phyloP scores from a whole-genome alignment of 768 basidiomycete genomes.

The Leccinum arenicola region DNA sequence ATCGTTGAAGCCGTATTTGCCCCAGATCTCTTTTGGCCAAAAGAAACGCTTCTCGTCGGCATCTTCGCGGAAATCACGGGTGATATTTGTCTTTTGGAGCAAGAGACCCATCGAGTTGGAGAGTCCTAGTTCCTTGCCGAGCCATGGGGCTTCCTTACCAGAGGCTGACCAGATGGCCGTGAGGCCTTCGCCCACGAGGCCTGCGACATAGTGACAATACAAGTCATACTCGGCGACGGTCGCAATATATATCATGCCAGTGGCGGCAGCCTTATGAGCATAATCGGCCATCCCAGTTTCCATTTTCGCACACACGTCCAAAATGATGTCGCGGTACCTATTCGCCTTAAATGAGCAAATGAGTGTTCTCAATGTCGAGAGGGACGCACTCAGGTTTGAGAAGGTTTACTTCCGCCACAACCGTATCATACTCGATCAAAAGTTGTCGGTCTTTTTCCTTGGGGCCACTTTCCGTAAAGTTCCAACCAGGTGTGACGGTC shows the following conservation, averaged over 20 bases:
- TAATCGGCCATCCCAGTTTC: constrained; percentile 94
- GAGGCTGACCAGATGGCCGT: constrained; percentile 86
- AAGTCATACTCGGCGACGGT: constrained; percentile 88
- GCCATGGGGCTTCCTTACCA: constrained; percentile 71
- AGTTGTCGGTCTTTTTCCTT: constrained; percentile 86
- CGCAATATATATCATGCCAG: constrained; percentile 66
- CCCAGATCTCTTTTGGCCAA: constrained; percentile 96
- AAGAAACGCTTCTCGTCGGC: constrained; percentile 80
- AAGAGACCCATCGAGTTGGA: constrained; percentile 94
- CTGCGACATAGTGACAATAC: constrained; percentile 98
- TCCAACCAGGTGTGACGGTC: constrained; percentile 83
- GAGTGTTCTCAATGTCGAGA: not conserved
- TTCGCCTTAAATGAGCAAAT: constrained; percentile 5
- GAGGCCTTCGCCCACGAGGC: constrained; percentile 94
- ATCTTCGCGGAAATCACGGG: constrained; percentile 93
- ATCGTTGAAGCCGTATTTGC: constrained; percentile 67
- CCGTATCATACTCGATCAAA: constrained; percentile 75
- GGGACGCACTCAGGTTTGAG: constrained; percentile 56
- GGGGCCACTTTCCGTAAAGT: constrained; percentile 75
- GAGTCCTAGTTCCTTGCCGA: constrained; percentile 80
- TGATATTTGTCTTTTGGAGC: constrained; percentile 98
- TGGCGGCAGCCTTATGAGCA: constrained; percentile 75
- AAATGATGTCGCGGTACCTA: constrained; percentile 76
- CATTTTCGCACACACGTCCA: constrained; percentile 86
- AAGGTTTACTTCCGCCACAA: constrained; percentile 76